Evolutionary conservation across 495 filamentous ascomycete genomes (phyloP).

Genomic region (Trichoderma reesei): DNA sequence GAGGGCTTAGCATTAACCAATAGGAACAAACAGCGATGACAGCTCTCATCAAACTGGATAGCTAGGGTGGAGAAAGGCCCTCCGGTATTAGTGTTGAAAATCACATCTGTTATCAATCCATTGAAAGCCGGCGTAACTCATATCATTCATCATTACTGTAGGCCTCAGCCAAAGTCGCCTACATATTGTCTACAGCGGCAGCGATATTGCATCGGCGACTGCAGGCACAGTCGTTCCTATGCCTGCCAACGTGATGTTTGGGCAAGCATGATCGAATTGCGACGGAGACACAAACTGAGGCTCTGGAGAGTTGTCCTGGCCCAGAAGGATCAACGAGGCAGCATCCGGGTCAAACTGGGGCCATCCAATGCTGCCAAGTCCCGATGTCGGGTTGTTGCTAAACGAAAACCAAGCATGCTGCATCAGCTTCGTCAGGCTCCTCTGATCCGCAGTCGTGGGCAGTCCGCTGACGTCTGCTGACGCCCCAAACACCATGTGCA

Average conservation of each 20-base stretch:
- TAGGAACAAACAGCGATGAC: too few relatives aligned
- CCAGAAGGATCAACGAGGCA: slow-evolving; percentile 2
- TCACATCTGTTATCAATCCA: background rate
- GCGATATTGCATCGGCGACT: background rate
- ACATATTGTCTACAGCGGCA: too few relatives aligned
- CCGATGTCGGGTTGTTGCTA: slow-evolving; percentile 11
- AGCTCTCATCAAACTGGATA: too few relatives aligned
- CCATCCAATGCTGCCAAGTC: slow-evolving; percentile 5
- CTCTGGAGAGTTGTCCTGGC: background rate
- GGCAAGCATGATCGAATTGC: background rate
- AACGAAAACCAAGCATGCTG: slow-evolving; percentile 37
- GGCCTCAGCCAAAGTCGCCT: too few relatives aligned
- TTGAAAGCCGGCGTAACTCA: background rate
- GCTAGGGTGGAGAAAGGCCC: background rate
- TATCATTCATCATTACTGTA: background rate
- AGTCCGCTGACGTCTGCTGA: slow-evolving; percentile 27
- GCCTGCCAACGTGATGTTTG: background rate
- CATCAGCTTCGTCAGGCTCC: slow-evolving; percentile 25
- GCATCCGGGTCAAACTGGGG: background rate
- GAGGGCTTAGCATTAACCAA: too few relatives aligned
- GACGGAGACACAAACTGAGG: slow-evolving; percentile 5
- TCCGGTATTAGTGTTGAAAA: background rate
- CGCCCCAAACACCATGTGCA: slow-evolving; percentile 41
- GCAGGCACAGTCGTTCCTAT: background rate
- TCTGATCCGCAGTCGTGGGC: slow-evolving; percentile 22